These are phyloP conservation scores for Penicillium crustosum DNA, from an alignment of 2,329 filamentous ascomycete species.

Conservation along the genomic window DNA sequence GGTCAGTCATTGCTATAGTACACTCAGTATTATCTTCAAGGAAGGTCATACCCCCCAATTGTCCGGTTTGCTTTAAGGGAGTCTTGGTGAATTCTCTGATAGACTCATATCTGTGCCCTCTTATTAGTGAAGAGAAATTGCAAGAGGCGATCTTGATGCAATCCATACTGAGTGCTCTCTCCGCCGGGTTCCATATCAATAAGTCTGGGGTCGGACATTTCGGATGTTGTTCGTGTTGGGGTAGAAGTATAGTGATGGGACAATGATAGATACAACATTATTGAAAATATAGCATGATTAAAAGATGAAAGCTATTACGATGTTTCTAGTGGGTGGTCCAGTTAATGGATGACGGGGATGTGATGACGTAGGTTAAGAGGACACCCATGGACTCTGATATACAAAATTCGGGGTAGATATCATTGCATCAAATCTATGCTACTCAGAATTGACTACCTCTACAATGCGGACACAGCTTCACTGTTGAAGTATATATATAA, in stretches of 20 bases:
- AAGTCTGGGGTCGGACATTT: slow-evolving; percentile 53
- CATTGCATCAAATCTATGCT: background rate
- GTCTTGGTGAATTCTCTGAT: slow-evolving; percentile 52
- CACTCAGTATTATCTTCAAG: background rate
- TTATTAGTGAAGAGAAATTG: background rate
- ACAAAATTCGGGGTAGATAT: background rate
- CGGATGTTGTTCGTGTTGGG: background rate
- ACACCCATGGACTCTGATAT: background rate
- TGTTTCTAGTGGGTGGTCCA: background rate
- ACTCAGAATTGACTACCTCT: background rate
- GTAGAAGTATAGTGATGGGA: background rate
- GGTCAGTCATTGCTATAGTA: slow-evolving; percentile 4
- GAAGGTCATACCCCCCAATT: slow-evolving; percentile 52
- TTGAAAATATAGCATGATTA: background rate
- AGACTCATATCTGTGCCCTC: slow-evolving; percentile 55
- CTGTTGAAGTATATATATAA: background rate
- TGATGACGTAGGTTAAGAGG: slow-evolving; percentile 24
- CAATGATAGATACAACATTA: background rate
- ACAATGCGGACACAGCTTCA: background rate
- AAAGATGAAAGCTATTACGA: background rate
- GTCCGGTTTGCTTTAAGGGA: slow-evolving; percentile 56
- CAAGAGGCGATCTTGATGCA: background rate
- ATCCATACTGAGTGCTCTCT: slow-evolving; percentile 56
- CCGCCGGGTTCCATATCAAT: slow-evolving; percentile 62
- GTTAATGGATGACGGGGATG: slow-evolving; percentile 8